Conservation (phyloP, 208 protist species). For the Crithidia brevicula region DNA sequence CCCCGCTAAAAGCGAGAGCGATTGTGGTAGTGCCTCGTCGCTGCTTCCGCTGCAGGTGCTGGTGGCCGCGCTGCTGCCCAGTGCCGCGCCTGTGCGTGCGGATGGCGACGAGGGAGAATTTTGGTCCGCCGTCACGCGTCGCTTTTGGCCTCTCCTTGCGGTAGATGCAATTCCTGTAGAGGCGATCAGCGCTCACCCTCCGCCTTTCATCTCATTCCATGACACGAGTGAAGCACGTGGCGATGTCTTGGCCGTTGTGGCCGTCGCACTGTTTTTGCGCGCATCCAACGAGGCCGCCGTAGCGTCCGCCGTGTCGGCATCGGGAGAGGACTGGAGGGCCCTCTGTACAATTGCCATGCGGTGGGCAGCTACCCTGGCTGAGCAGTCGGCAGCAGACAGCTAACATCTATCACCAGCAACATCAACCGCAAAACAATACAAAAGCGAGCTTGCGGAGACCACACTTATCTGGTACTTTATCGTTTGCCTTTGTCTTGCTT, state of each 20-base stretch:
- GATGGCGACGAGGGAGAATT: constrained; percentile 5
- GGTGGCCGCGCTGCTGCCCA: constrained; percentile 40
- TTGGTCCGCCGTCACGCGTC: constrained; percentile 9
- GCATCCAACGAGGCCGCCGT: constrained; percentile 16
- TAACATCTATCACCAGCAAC: too few relatives aligned
- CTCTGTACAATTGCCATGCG: constrained; percentile 10
- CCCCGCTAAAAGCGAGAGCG: too few relatives aligned
- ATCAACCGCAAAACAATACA: too few relatives aligned
- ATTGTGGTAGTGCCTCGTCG: not conserved
- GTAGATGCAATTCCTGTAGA: not conserved
- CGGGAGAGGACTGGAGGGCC: constrained; percentile 6
- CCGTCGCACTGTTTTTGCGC: constrained; percentile 30
- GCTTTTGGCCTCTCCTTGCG: constrained; percentile 22
- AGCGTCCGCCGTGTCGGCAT: constrained; percentile 2
- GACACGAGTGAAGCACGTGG: not conserved
- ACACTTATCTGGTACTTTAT: too few relatives aligned
- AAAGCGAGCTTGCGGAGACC: too few relatives aligned
- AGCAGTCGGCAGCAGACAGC: not conserved
- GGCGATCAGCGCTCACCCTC: not conserved
- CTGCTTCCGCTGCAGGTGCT: constrained; percentile 48
- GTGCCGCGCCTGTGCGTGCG: not conserved
- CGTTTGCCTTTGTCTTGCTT: too few relatives aligned
- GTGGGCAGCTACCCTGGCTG: constrained; percentile 12
- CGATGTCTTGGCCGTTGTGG: constrained; percentile 12
- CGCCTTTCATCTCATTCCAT: not conserved